These are phyloP conservation scores for Phytophthora europaea DNA, from an alignment of 352 stramenopile species.

Conservation along the genomic window DNA sequence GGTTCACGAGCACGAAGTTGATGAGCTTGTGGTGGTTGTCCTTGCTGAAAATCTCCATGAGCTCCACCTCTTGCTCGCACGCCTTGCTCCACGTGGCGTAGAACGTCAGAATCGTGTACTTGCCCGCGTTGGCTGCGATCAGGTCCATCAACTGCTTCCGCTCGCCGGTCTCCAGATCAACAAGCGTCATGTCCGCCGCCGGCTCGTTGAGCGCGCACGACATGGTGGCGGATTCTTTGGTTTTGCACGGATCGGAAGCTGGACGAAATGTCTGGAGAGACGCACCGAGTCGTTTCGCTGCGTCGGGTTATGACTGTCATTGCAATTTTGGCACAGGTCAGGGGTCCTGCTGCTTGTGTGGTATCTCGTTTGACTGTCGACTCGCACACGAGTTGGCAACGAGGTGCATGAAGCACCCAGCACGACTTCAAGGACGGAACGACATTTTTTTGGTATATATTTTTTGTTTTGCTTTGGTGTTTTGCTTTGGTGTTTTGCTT, in stretches of 20 bases:
- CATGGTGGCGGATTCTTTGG: slow-evolving; percentile 34
- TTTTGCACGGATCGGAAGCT: slow-evolving; percentile 3
- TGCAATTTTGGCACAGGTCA: background rate
- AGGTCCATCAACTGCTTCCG: slow-evolving; percentile 45
- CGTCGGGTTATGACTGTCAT: background rate
- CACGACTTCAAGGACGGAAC: no score
- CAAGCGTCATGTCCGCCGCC: slow-evolving; percentile 55
- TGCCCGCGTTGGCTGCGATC: slow-evolving; percentile 37
- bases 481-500: background rate
- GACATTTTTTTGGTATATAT: no score
- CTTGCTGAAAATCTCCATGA: slow-evolving; percentile 71
- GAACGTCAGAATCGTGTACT: slow-evolving; percentile 63
- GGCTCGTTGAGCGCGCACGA: slow-evolving; percentile 59
- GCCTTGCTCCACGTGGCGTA: slow-evolving; percentile 76
- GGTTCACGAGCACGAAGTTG: slow-evolving; percentile 74
- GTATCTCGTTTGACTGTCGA: background rate
- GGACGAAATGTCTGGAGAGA: slow-evolving; percentile 5
- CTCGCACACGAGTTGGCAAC: no score
- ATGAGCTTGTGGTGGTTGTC: slow-evolving; percentile 48
- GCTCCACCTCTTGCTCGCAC: slow-evolving; percentile 59
- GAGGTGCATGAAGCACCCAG: no score
- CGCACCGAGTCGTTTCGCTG: slow-evolving; percentile 18
- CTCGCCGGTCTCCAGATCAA: slow-evolving; percentile 66
- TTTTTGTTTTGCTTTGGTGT: no score
- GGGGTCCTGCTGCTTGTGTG: background rate